Evolutionary conservation across 139 green algal species (phyloP).

Genomic region (Gonium pectorale): DNA sequence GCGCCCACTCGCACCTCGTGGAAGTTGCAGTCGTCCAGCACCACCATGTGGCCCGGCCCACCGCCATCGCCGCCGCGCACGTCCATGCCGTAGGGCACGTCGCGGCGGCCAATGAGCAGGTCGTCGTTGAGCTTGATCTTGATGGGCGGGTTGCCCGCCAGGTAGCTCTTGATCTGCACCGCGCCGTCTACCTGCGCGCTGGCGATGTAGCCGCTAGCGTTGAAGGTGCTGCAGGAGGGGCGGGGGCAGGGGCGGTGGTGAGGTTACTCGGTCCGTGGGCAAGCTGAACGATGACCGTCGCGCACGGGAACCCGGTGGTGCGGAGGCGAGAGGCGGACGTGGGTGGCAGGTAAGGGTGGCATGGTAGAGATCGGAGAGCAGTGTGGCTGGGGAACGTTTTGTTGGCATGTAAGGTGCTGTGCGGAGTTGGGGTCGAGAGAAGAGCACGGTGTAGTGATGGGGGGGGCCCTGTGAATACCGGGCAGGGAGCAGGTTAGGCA

Average conservation of each 20-base stretch:
- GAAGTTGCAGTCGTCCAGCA: slow-evolving; percentile 94
- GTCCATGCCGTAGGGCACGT: slow-evolving; percentile 41
- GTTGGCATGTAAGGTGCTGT: too few relatives aligned
- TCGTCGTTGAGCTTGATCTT: slow-evolving; percentile 92
- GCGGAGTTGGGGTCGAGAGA: too few relatives aligned
- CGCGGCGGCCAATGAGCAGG: slow-evolving; percentile 77
- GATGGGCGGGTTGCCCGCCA: slow-evolving; percentile 87
- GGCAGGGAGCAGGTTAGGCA: too few relatives aligned
- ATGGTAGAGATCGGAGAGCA: too few relatives aligned
- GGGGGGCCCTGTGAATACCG: too few relatives aligned
- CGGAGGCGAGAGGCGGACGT: too few relatives aligned
- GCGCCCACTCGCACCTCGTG: slow-evolving; percentile 70
- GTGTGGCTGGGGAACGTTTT: too few relatives aligned
- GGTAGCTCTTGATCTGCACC: slow-evolving; percentile 86
- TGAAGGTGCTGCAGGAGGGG: slow-evolving; percentile 80
- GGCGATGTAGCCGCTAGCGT: slow-evolving; percentile 82
- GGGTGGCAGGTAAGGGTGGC: too few relatives aligned
- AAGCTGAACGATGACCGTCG: too few relatives aligned
- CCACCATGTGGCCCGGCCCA: slow-evolving; percentile 58
- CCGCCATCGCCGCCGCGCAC: background rate
- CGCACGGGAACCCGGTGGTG: too few relatives aligned
- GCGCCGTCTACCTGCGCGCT: slow-evolving; percentile 80
- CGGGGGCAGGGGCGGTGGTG: background rate
- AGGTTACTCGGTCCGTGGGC: too few relatives aligned
- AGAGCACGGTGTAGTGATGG: too few relatives aligned